Evolutionary conservation across 2,329 filamentous ascomycete genomes (phyloP).

Genomic region (Ophiostoma montium): DNA sequence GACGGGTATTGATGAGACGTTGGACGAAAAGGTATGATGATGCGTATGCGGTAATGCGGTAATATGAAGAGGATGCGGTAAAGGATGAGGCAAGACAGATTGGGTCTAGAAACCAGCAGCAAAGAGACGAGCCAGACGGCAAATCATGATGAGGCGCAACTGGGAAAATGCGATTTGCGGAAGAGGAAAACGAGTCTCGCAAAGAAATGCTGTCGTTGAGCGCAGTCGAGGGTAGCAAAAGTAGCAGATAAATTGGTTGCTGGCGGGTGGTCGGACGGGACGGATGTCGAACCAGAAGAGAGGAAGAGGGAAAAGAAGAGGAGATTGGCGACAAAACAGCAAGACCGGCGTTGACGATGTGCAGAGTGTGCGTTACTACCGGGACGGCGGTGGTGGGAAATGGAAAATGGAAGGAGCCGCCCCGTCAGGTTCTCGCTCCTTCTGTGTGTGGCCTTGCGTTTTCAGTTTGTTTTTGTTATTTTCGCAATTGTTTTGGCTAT

Average conservation of each 20-base stretch:
- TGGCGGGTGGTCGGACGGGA: not conserved
- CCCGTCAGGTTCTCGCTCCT: not conserved
- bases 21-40: not conserved
- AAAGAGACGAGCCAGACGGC: conserved; percentile 5
- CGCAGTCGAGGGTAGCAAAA: not conserved
- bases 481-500: not conserved
- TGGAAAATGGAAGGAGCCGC: conserved; percentile 1
- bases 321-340: not conserved
- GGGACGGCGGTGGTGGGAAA: not conserved
- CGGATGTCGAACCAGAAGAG: not conserved
- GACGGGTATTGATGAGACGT: not conserved
- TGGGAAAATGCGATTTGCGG: not conserved
- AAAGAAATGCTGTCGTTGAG: not conserved
- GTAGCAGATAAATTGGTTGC: not conserved
- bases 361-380: not conserved
- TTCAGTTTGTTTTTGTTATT: conserved; percentile 1
- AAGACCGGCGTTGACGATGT: conserved; percentile 1
- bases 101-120: not conserved
- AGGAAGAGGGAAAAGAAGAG: not conserved
- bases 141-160: conserved; percentile 6
- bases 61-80: not conserved
- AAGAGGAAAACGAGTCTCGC: not conserved
- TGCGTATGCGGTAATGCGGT: not conserved
- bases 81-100: not conserved
- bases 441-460: not conserved